Percentiles rank a stretch among this genome's conserved stretches.
Evolutionary conservation across 106 monocot genomes (phyloP).

Genomic region (Vanilla planifolia): DNA sequence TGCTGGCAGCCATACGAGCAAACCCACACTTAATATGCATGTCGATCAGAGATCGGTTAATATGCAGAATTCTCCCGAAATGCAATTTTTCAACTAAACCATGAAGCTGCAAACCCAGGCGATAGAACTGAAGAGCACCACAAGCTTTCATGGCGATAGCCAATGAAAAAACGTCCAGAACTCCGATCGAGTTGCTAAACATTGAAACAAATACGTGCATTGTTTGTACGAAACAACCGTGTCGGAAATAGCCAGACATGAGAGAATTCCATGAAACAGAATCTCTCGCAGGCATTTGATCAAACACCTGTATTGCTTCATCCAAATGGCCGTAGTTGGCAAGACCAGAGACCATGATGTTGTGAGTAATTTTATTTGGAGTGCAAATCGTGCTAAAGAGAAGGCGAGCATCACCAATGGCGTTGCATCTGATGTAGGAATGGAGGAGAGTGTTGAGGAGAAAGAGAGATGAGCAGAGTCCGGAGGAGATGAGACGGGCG

Average conservation of each 20-base stretch:
- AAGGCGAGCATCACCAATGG: slow-evolving; percentile 29
- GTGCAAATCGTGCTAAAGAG: slow-evolving; percentile 27
- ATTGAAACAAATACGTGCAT: slow-evolving; percentile 41
- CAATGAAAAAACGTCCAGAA: slow-evolving; percentile 40
- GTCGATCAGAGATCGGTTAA: slow-evolving; percentile 46
- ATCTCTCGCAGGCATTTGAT: slow-evolving; percentile 64
- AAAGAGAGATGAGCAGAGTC: slow-evolving; percentile 47
- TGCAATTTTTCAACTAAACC: slow-evolving; percentile 42
- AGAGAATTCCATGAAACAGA: slow-evolving; percentile 67
- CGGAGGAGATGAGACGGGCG: slow-evolving; percentile 34
- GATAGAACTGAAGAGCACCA: slow-evolving; percentile 22
- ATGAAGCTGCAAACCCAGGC: slow-evolving; percentile 51
- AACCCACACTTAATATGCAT: slow-evolving; percentile 70
- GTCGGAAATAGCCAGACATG: slow-evolving; percentile 51
- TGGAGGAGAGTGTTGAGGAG: slow-evolving; percentile 66
- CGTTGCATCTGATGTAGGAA: slow-evolving; percentile 41
- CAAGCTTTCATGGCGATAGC: slow-evolving; percentile 62
- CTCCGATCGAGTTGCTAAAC: slow-evolving; percentile 16
- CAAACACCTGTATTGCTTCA: slow-evolving; percentile 54
- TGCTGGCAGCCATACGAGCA: slow-evolving; percentile 28
- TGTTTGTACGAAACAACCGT: slow-evolving; percentile 17
- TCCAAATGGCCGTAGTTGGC: slow-evolving; percentile 23
- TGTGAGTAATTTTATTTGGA: slow-evolving; percentile 58
- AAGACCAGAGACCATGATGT: slow-evolving; percentile 61
- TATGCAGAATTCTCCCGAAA: slow-evolving; percentile 25